Evolutionary conservation across 2,329 filamentous ascomycete species (phyloP).

Genomic region (Colletotrichum lupini): DNA sequence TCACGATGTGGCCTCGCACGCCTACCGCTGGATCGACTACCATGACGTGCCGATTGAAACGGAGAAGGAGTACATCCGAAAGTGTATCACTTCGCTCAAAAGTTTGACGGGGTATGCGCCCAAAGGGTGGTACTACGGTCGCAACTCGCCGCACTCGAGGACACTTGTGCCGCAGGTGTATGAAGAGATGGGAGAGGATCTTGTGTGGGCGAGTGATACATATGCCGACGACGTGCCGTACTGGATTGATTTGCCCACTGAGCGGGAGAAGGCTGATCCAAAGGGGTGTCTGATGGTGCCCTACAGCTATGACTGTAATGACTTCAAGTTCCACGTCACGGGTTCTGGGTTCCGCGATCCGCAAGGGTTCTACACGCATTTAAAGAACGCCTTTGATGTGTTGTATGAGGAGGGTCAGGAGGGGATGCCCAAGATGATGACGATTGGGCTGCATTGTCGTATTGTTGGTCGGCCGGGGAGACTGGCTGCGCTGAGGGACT

Average conservation of each 20-base stretch:
- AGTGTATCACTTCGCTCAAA: constrained; percentile 54
- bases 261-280: constrained; percentile 50
- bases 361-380: constrained; percentile 55
- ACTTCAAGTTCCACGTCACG: constrained; percentile 54
- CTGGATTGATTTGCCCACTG: constrained; percentile 63
- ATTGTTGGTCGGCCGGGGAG: constrained; percentile 64
- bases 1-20: constrained; percentile 62
- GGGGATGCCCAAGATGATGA: constrained; percentile 67
- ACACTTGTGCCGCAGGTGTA: constrained; percentile 60
- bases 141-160: constrained; percentile 55
- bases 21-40: constrained; percentile 63
- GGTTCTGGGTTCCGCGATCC: constrained; percentile 58
- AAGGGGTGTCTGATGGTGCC: constrained; percentile 66
- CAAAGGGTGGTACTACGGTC: constrained; percentile 61
- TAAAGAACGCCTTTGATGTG: constrained; percentile 64
- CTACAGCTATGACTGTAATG: constrained; percentile 67
- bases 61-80: constrained; percentile 59
- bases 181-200: constrained; percentile 61
- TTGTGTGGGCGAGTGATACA: constrained; percentile 61
- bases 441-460: constrained; percentile 63
- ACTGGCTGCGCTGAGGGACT: constrained; percentile 60
- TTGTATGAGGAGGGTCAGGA: constrained; percentile 62
- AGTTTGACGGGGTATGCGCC: constrained; percentile 57
- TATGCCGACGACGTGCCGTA: constrained; percentile 68
- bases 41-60: constrained; percentile 56